A percentile compares a stretch with the other conserved stretches of the same genome.
phyloP scores from a whole-genome alignment of 1,139 yeast species.

The Hemisphaericaspora lyxosophila region DNA sequence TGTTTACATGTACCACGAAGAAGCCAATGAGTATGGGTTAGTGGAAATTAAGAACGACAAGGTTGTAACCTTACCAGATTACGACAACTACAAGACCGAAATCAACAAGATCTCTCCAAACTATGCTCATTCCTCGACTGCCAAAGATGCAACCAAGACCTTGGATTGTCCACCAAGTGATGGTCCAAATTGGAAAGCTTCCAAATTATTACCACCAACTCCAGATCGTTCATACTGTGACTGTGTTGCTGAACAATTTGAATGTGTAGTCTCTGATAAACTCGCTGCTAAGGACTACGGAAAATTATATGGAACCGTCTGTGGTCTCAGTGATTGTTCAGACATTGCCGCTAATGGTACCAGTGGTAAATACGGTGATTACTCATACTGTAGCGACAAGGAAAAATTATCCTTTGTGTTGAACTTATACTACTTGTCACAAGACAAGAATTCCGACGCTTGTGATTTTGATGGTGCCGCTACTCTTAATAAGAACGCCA shows the following conservation, averaged over 20 bases:
- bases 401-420: constrained; percentile 42
- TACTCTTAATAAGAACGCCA: constrained; percentile 27
- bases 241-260: constrained; percentile 35
- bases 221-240: constrained; percentile 41
- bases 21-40: constrained; percentile 76
- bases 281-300: constrained; percentile 35
- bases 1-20: constrained; percentile 86
- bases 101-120: constrained; percentile 45
- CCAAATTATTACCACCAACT: constrained; percentile 44
- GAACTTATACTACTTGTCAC: constrained; percentile 38
- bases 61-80: constrained; percentile 44
- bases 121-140: constrained; percentile 28
- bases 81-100: constrained; percentile 55
- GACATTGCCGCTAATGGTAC: constrained; percentile 39
- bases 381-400: constrained; percentile 40
- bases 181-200: constrained; percentile 40
- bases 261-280: constrained; percentile 35
- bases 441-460: constrained; percentile 30
- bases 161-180: constrained; percentile 38
- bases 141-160: constrained; percentile 22
- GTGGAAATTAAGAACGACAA: constrained; percentile 50
- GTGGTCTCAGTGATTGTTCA: constrained; percentile 37
- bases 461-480: constrained; percentile 47
- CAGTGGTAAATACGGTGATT: constrained; percentile 41
- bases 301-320: constrained; percentile 33